A percentile compares a stretch with the other conserved stretches of the same genome.
Conservation (phyloP, 2,329 filamentous ascomycete species). For the Diplocarpon mali region DNA sequence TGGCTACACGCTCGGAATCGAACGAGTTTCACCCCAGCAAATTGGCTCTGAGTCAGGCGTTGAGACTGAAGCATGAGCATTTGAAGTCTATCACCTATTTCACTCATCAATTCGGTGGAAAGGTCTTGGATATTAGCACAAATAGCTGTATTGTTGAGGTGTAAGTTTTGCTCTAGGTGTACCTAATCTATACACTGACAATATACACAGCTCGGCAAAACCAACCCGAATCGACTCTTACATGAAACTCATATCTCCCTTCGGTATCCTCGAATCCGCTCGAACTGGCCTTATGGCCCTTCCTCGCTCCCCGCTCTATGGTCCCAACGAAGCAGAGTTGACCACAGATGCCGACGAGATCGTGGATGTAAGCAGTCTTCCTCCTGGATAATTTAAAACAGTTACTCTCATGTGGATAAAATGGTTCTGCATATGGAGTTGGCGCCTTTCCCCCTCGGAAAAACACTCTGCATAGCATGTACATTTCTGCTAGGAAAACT, state of each 20-base stretch:
- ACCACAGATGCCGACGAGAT: constrained; percentile 86
- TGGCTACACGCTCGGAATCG: constrained; percentile 25
- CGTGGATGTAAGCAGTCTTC: constrained; percentile 87
- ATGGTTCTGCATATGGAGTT: constrained; percentile 16
- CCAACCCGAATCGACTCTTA: constrained; percentile 91
- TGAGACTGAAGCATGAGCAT: constrained; percentile 96
- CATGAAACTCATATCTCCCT: constrained; percentile 87
- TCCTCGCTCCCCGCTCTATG: constrained; percentile 79
- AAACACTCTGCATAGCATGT: not conserved
- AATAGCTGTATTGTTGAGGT: constrained; percentile 98
- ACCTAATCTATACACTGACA: constrained; percentile 10
- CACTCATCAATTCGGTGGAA: constrained; percentile 94
- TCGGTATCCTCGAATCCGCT: constrained; percentile 92
- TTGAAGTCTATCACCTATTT: constrained; percentile 92
- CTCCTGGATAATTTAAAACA: constrained; percentile 57
- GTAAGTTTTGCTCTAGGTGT: constrained; percentile 41
- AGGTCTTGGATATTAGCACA: constrained; percentile 94
- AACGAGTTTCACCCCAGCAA: constrained; percentile 81
- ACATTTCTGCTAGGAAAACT: constrained; percentile 1
- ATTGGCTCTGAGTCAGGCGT: constrained; percentile 73
- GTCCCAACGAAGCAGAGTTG: constrained; percentile 55
- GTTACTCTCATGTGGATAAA: constrained; percentile 4
- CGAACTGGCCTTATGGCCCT: constrained; percentile 95
- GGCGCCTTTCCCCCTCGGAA: constrained; percentile 1
- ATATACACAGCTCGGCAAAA: constrained; percentile 57